Conservation (phyloP, 2,329 filamentous ascomycete species). For the Clonostachys byssicola region DNA sequence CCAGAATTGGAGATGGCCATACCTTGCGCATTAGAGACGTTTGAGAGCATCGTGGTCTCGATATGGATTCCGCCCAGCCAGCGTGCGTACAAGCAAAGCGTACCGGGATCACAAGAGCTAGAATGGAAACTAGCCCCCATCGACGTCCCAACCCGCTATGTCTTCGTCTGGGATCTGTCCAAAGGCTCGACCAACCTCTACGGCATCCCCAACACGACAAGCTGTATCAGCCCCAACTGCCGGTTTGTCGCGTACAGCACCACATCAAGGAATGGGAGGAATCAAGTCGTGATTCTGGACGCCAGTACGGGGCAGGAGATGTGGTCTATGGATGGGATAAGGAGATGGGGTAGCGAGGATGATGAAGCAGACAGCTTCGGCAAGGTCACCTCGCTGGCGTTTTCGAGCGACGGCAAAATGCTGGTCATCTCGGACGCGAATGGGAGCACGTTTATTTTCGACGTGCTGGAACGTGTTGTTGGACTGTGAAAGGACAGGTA, state of each 20-base stretch:
- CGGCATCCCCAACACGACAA: constrained; percentile 28
- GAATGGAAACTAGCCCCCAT: constrained; percentile 26
- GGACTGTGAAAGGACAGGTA: too few species aligned
- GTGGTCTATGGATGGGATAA: constrained; percentile 19
- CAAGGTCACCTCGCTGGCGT: too few species aligned
- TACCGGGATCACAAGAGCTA: too few species aligned
- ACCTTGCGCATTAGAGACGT: constrained; percentile 27
- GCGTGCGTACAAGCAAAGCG: constrained; percentile 8
- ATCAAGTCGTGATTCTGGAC: constrained; percentile 25
- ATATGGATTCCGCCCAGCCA: constrained; percentile 30
- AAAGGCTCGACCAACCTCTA: constrained; percentile 27
- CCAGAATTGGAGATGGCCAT: constrained; percentile 31
- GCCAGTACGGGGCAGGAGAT: constrained; percentile 26
- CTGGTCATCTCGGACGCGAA: too few species aligned
- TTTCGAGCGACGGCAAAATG: too few species aligned
- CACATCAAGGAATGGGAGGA: too few species aligned
- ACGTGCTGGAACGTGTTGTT: too few species aligned
- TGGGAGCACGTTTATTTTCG: too few species aligned
- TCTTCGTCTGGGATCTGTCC: constrained; percentile 33
- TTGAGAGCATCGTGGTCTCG: constrained; percentile 30
- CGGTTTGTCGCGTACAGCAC: constrained; percentile 28
- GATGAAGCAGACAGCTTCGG: too few species aligned
- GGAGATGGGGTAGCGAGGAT: too few species aligned
- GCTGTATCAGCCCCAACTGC: constrained; percentile 33
- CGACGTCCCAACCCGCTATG: constrained; percentile 21